Percentiles rank a stretch among this genome's conserved stretches.
Evolutionary conservation across 192 early-diverging fungal species (phyloP).

Genomic region (Diversispora epigaea): DNA sequence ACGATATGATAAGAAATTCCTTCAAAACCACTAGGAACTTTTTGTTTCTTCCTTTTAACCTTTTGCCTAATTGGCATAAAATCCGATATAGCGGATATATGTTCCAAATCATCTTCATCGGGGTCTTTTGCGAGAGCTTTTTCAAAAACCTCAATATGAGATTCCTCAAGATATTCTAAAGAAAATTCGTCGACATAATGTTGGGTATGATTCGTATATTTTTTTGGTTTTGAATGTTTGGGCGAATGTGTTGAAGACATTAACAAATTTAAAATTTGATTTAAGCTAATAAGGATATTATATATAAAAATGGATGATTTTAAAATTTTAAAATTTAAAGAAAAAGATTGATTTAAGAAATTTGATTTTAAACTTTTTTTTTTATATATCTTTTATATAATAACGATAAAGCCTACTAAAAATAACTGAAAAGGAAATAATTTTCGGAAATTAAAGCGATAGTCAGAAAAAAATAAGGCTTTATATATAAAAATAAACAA

Average conservation of each 20-base stretch:
- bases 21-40: constrained; percentile 33
- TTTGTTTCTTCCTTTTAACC: constrained; percentile 32
- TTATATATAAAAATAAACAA: too few species aligned
- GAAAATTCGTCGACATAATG: constrained; percentile 37
- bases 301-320: too few species aligned
- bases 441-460: too few species aligned
- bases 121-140: constrained; percentile 48
- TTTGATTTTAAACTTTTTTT: too few species aligned
- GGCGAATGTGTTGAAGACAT: not conserved
- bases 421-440: too few species aligned
- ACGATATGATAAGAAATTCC: constrained; percentile 53
- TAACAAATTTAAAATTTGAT: too few species aligned
- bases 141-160: constrained; percentile 48
- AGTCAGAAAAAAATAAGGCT: too few species aligned
- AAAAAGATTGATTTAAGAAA: too few species aligned
- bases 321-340: too few species aligned
- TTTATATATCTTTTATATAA: too few species aligned
- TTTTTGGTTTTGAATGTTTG: not conserved
- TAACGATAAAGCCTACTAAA: too few species aligned
- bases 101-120: constrained; percentile 43
- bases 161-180: constrained; percentile 47
- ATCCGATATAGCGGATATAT: constrained; percentile 54
- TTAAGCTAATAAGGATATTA: too few species aligned
- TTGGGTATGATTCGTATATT: not conserved
- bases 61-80: constrained; percentile 50